phyloP scores from a whole-genome alignment of 495 filamentous ascomycete genomes.

The Cercophora samala region DNA sequence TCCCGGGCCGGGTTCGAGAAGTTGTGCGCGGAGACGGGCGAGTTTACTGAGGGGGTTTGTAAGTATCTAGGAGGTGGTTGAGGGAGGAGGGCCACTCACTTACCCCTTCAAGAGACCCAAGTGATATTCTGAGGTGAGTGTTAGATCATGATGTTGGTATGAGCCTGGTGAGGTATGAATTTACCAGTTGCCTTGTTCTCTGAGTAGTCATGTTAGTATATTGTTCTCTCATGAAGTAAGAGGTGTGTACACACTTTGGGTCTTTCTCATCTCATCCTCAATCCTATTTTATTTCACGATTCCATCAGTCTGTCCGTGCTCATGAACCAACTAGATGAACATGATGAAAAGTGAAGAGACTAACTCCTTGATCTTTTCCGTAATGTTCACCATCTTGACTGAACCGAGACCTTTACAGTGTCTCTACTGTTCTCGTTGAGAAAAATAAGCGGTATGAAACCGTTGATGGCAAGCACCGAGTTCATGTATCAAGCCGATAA shows the following conservation, averaged over 20 bases:
- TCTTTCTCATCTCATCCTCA: constrained; percentile 98
- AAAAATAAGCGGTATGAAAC: not conserved
- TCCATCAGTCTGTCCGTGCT: constrained; percentile 24
- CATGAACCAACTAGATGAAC: not conserved
- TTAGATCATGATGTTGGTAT: constrained; percentile 15
- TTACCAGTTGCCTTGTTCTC: constrained; percentile 99
- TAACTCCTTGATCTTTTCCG: constrained; percentile 99
- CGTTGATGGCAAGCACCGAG: not conserved
- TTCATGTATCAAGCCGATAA: not conserved
- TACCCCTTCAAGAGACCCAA: constrained; percentile 96
- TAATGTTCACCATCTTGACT: constrained; percentile 96
- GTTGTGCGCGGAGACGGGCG: constrained; percentile 88
- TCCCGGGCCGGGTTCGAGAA: constrained; percentile 86
- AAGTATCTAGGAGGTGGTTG: constrained; percentile 10
- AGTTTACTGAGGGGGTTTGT: constrained; percentile 66
- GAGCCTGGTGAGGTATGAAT: not conserved
- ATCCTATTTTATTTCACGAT: constrained; percentile 58
- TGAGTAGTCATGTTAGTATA: constrained; percentile 46
- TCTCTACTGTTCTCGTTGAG: not conserved
- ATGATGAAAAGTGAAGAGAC: constrained; percentile 24
- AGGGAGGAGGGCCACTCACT: constrained; percentile 17
- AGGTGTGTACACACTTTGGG: constrained; percentile 67
- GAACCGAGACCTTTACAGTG: constrained; percentile 24
- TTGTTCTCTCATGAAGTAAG: not conserved
- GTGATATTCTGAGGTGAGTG: constrained; percentile 73